These are phyloP conservation scores for Jaapia argillacea DNA, from an alignment of 768 basidiomycete genomes.

Conservation along the genomic window DNA sequence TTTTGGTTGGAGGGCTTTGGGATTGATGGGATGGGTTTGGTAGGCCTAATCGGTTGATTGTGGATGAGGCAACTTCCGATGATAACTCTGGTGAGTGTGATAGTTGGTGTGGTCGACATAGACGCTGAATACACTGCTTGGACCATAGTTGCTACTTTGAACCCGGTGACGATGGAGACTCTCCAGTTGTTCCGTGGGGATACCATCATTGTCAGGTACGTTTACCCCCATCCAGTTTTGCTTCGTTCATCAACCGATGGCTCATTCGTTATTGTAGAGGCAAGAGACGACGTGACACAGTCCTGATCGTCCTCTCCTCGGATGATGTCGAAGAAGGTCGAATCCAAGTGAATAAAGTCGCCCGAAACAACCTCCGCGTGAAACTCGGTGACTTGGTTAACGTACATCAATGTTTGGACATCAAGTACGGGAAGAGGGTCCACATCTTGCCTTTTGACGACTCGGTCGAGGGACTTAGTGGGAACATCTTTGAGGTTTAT, in stretches of 20 bases:
- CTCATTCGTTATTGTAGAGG: constrained; percentile 47
- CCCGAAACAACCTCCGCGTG: constrained; percentile 97
- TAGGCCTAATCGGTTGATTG: constrained; percentile 95
- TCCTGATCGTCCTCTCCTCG: constrained; percentile 90
- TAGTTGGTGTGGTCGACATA: background rate
- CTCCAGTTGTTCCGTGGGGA: constrained; percentile 94
- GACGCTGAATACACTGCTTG: constrained; percentile 3
- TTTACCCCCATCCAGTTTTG: constrained; percentile 2
- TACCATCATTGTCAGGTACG: constrained; percentile 86
- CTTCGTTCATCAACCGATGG: background rate
- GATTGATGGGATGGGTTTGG: no score
- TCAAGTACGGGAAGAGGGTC: constrained; percentile 98
- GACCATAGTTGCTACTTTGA: constrained; percentile 90
- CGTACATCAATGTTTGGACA: constrained; percentile 92
- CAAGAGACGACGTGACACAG: constrained; percentile 96
- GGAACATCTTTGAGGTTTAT: constrained; percentile 98
- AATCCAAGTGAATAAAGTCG: constrained; percentile 98
- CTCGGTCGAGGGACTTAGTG: constrained; percentile 94
- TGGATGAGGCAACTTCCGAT: constrained; percentile 88
- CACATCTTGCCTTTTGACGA: constrained; percentile 98
- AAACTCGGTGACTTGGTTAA: constrained; percentile 96
- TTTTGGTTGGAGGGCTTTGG: no score
- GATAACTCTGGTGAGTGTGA: constrained; percentile 80
- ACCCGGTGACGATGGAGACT: constrained; percentile 93
- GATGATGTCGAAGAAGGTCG: constrained; percentile 98